These are phyloP conservation scores for Phytophthora cactorum DNA, from an alignment of 352 stramenopile species.

Conservation along the genomic window DNA sequence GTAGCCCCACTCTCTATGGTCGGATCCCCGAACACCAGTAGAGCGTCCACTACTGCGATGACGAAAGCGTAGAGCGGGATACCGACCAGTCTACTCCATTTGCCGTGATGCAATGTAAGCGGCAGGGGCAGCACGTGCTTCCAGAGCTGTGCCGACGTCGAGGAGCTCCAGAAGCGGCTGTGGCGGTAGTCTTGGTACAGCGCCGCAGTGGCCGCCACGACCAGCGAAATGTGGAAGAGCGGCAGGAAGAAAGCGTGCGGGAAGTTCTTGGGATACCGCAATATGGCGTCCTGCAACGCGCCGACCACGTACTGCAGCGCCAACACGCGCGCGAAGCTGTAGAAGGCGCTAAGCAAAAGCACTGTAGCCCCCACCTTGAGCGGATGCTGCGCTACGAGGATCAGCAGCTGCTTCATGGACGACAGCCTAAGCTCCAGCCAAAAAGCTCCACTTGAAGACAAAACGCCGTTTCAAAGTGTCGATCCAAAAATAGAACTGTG, in stretches of 20 bases:
- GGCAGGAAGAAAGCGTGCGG: conserved; percentile 60
- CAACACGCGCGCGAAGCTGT: conserved; percentile 76
- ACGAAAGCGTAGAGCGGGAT: conserved; percentile 68
- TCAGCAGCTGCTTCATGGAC: conserved; percentile 52
- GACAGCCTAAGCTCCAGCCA: neutral
- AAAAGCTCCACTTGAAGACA: conserved; percentile 4
- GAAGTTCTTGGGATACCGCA: conserved; percentile 63
- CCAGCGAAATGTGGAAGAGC: conserved; percentile 55
- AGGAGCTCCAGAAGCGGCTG: conserved; percentile 36
- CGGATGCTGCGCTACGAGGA: conserved; percentile 69
- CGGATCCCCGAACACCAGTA: conserved; percentile 54
- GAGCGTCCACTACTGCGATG: conserved; percentile 58
- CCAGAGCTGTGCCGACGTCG: conserved; percentile 37
- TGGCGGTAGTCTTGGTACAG: conserved; percentile 53
- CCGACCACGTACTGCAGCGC: conserved; percentile 58
- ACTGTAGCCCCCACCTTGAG: conserved; percentile 54
- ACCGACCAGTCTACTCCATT: conserved; percentile 63
- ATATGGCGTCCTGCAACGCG: conserved; percentile 55
- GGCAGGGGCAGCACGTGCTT: conserved; percentile 73
- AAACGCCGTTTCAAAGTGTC: conserved; percentile 23
- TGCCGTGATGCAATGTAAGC: conserved; percentile 55
- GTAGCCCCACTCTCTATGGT: conserved; percentile 40
- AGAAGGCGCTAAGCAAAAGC: conserved; percentile 62
- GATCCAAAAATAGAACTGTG: conserved; percentile 7
- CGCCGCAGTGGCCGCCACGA: conserved; percentile 37